Percentiles rank a stretch among this genome's conserved stretches.
phyloP scores from a whole-genome alignment of 2,329 filamentous ascomycete species.

The Phaeosphaeriaceae sp. region DNA sequence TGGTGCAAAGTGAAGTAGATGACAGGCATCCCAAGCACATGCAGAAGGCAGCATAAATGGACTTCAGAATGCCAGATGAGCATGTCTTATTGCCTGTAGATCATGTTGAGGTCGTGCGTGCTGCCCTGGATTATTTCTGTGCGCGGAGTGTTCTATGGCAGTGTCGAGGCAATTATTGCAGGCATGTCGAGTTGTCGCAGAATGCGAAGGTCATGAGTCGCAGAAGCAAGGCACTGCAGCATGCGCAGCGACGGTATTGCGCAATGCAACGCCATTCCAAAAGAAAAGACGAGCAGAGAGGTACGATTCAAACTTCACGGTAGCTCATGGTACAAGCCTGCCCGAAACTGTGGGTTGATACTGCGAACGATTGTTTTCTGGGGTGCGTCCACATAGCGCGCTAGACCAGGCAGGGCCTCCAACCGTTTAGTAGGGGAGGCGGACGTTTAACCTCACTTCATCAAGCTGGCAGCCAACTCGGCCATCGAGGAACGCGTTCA shows the following conservation, averaged over 20 bases:
- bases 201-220: conserved; percentile 2
- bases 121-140: neutral
- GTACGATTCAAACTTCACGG: neutral
- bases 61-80: neutral
- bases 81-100: neutral
- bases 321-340: neutral
- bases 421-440: neutral
- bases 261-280: neutral
- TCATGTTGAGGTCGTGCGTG: neutral
- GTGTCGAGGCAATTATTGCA: neutral
- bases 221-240: neutral
- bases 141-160: neutral
- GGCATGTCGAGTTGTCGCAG: conserved; percentile 1
- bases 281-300: neutral
- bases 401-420: neutral
- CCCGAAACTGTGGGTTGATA: neutral
- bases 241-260: neutral
- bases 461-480: conserved; percentile 37
- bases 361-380: neutral
- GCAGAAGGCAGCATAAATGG: neutral
- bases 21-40: neutral
- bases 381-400: neutral
- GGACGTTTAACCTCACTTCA: conserved; percentile 17
- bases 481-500: conserved; percentile 43
- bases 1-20: neutral